Base-by-base conservation (phyloP, 495 filamentous ascomycete species). In the Penicilliopsis zonata region DNA sequence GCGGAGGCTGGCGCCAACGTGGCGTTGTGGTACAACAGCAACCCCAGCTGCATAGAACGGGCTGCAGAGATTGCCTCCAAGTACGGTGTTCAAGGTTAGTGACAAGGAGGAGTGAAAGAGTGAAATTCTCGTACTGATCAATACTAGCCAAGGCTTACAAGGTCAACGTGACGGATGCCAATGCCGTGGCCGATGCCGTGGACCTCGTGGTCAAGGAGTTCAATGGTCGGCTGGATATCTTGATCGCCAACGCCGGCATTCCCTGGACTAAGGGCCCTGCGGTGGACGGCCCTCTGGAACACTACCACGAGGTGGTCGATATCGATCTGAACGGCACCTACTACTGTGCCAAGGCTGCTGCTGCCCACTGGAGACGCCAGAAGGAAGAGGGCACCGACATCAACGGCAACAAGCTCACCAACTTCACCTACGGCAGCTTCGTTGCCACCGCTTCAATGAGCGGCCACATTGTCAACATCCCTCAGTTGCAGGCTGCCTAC, bases 1-100 rank as follows among this genome's bases (percentile, higher is more conserved):
- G 85, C 85, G 7, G 86, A 93, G 47, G 78, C 82, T 14, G 86
- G 86, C 22, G 84, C 86, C 21, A 85, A 94, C 41, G 80, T 93
- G 25, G 85, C 81, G 3, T 74, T 94, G 18, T 88, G 81, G 78
- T 93, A 86, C 45, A 84, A 85, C 47, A 72, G 64, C 50, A 86
- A 90, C 58, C 67, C 70, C 45, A 76, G 80, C 40, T 76, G 78
- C 5, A 37, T 75, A 24, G 69, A 78, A 27, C 63, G 74, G n/a
- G 86, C 86, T 2, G 65, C 65, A 13, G 74, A 80, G 29, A 80
- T 92, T 34, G 80, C 77, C 43, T 57, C 73, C 43, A 69, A 69
- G 23, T 90, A 78, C 42, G 80, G 81, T n/a, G 83, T 94, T 28
- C 79, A 79, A 55, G 78, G 85, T 88, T 43, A 19, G 55, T 15